Conservation (phyloP, 2,329 filamentous ascomycete genomes). For the Diaporthe sp. region DNA sequence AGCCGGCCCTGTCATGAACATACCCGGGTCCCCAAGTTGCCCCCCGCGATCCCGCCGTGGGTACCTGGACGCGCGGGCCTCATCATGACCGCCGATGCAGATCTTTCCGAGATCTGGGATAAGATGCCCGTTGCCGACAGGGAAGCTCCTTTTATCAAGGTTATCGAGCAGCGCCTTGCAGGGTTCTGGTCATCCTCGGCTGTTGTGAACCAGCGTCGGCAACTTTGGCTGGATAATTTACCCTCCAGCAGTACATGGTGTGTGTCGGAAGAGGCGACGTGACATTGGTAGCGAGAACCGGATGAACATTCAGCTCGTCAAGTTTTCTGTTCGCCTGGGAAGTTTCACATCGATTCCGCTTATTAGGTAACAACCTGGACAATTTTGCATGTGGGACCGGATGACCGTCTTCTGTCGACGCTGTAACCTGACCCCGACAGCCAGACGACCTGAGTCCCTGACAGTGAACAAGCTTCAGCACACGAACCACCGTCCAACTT, state of each 20-base stretch:
- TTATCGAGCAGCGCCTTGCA: conserved; percentile 31
- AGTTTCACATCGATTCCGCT: neutral
- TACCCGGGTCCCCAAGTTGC: neutral
- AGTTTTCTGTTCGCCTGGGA: neutral
- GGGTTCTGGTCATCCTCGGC: conserved; percentile 14
- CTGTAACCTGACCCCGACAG: neutral
- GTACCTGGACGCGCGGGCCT: neutral
- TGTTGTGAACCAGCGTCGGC: conserved; percentile 9
- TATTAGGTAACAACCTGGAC: neutral
- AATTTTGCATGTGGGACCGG: neutral
- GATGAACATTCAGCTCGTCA: conserved; percentile 19
- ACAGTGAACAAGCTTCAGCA: neutral
- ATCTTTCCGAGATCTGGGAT: conserved; percentile 33
- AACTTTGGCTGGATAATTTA: neutral
- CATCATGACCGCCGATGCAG: conserved; percentile 26
- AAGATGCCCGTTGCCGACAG: neutral
- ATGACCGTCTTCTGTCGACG: neutral
- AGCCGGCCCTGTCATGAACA: neutral
- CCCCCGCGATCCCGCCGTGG: conserved; percentile 24
- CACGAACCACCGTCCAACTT: neutral
- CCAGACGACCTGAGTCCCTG: neutral
- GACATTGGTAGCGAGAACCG: neutral
- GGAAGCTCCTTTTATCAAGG: conserved; percentile 21
- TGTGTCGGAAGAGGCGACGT: neutral
- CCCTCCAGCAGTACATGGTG: neutral